Evolutionary conservation across 345 rosid species (phyloP), one percentile per base, ranked within the genome.

Genomic region (Geranium rotundifolium): DNA sequence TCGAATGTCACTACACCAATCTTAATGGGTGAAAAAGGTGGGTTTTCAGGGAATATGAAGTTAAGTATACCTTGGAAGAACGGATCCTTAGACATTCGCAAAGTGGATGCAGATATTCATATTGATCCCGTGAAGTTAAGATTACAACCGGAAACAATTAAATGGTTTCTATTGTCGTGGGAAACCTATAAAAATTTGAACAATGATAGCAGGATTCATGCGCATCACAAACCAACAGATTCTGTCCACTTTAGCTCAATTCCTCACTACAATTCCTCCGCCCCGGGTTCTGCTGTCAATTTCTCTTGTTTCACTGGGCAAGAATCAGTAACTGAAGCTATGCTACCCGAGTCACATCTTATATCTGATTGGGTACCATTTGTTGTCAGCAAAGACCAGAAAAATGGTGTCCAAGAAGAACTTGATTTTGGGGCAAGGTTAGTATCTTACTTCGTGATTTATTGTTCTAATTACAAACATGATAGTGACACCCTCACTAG

Each of bases 11-110:
- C 79, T 46, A 78, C 69, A 64, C 80, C 85, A 61, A 81, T 93
- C 65, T 50, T 86, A 74, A 78, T 76, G 30, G 87, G 96, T 58
- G 69, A 73, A 66, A 69, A 76, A 75, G 96, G 82, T 72, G 90
- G 95, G 67, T 79, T 90, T 76, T 90, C 97, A 5, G 99, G 99
- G 68, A 80, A 78, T 72, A 64, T 93, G 67, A 87, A 72, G 69
- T 79, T 90, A 62, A 90, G 88, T 75, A 93, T 93, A 72, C 99
- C 99, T 57, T 93, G 97, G 93, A 84, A 75, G 76, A 78, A 93
- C 77, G 99, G 97, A 77, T 83, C 91, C 31, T 75, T 90, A 72
- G 99, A 93, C 71, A 84, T 93, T 58, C 82, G 85, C 75, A 85
- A 82, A 73, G 86, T 93, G 74, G 89, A 89, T 80, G 91, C 89